Evolutionary conservation across 2,329 filamentous ascomycete species (phyloP), one percentile per base, ranked within the genome.

Genomic region (Ophiostoma australiae): DNA sequence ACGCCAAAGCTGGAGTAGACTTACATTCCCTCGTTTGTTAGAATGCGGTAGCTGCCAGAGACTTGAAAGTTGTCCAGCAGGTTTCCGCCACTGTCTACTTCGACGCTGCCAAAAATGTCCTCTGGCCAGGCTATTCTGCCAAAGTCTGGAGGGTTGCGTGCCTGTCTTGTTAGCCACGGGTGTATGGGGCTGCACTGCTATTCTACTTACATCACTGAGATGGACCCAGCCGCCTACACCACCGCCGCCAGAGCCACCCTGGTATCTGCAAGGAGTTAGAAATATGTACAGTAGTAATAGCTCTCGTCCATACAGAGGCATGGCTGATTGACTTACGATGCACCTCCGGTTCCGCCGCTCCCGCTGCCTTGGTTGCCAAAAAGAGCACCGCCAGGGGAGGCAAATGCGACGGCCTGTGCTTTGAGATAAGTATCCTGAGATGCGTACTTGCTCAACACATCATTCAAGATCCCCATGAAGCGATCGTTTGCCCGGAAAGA

Each of bases 61-160:
- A 72, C 65, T 69, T 76, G 75, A 41, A 76, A 76, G 69, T 73
- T 74, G 67, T 73, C 70, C 13, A 74, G 72, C 6, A 74, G 37
- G 1, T 58, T 55, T 0, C 89, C 89, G 7, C 79, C 74, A 1
- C 81, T 82, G 76, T 90, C 83, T 5, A 91, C 89, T 76, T 90
- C 86, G 58, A 91, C 82, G 73, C 88, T 90, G 52, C 89, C 89
- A 70, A 91, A 80, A 52, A 91, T 91, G 76, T 91, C 89, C 75
- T 91, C 89, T 1, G 89, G 88, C 82, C 86, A 90, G 1, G 89
- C 87, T 76, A 91, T 90, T 69, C 89, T 80, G 20, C 89, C 89
- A 81, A 84, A 91, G 75, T 90, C 88, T 0, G 87, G 88, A 1
- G 88, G 87, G 69, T 89, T 89, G 70, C 89, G 81, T 70, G 81